These are phyloP conservation scores for Russula griseocarnosa DNA, from an alignment of 768 basidiomycete species.

Conservation along the genomic window DNA sequence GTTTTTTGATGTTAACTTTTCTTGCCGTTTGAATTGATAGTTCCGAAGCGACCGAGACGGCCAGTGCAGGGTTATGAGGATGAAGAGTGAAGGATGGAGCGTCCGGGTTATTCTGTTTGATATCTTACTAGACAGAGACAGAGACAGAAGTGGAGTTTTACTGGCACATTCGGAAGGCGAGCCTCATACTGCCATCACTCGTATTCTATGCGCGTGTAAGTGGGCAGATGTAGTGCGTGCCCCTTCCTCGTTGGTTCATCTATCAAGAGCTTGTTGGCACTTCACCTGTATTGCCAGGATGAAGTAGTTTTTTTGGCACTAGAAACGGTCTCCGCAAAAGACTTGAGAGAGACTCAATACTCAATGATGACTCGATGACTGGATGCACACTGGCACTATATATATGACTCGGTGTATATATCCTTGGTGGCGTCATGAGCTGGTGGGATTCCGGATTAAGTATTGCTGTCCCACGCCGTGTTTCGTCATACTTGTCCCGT, in stretches of 20 bases:
- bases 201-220: neutral
- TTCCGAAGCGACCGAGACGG: conserved; percentile 67
- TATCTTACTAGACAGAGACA: neutral
- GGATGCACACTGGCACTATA: too few relatives aligned
- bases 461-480: conserved; percentile 3
- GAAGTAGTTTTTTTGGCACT: too few relatives aligned
- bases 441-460: neutral
- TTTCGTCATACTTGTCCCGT: neutral
- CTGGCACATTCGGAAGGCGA: neutral
- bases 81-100: conserved; percentile 32
- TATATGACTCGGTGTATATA: too few relatives aligned
- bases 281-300: neutral
- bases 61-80: conserved; percentile 76
- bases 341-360: too few relatives aligned
- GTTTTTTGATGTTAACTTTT: neutral
- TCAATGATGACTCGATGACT: too few relatives aligned
- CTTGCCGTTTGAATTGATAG: conserved; percentile 35
- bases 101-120: neutral
- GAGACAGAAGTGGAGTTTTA: too few relatives aligned
- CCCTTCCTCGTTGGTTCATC: too few relatives aligned
- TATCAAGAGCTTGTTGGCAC: neutral
- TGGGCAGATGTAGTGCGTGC: neutral
- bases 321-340: too few relatives aligned
- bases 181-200: neutral
- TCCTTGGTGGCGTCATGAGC: neutral